Evolutionary conservation across 768 basidiomycete species (phyloP), one percentile per base, ranked within the genome.

Genomic region (Melanogaster broomeanus): DNA sequence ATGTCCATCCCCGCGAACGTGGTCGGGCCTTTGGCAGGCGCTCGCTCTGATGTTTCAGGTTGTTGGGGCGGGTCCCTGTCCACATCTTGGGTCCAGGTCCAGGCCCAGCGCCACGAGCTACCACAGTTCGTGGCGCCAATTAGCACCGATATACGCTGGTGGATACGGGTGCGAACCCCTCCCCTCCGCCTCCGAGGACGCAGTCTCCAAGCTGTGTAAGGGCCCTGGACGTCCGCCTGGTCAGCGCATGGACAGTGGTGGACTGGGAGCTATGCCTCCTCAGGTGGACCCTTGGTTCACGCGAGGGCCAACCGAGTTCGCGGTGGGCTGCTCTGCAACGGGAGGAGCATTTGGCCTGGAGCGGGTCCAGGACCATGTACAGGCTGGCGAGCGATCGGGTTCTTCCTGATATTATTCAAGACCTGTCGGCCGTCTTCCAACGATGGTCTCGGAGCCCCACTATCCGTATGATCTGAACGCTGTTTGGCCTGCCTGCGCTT

Each of bases 1-100:
- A 93, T 87, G 0, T 93, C 94, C 93, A 97, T 94, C 76, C 95
- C 93, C 19, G 87, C 89, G 72, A 97, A 95, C 39, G 93, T 94
- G 62, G 85, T 77, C 2, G 89, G 81, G 1, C 84, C 78, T 48
- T 62, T 72, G 27, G 21, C 45, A 13, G 57, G 25, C 10, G 41
- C 33, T 8, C 58, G 61, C 31, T 37, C 45, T 22, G 43, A 15
- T 30, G 52, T 35, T 2, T 43, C 55, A 34, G 52, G 66, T n/a
- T n/a, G n/a, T n/a, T n/a, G n/a, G 15, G 41, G 24, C n/a, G 3
- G 28, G 1, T 25, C 41, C 12, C 38, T 50, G 21, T 39, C 39
- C 7, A 18, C 1, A 12, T 45, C 51, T 15, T 31, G 49, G 0
- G 49, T 24, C 45, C 49, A 22, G 55, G 55, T 21, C 45, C 43